Evolutionary conservation across 768 basidiomycete species (phyloP), one percentile per base, ranked within the genome.

Genomic region (Tephrocybe sp.): DNA sequence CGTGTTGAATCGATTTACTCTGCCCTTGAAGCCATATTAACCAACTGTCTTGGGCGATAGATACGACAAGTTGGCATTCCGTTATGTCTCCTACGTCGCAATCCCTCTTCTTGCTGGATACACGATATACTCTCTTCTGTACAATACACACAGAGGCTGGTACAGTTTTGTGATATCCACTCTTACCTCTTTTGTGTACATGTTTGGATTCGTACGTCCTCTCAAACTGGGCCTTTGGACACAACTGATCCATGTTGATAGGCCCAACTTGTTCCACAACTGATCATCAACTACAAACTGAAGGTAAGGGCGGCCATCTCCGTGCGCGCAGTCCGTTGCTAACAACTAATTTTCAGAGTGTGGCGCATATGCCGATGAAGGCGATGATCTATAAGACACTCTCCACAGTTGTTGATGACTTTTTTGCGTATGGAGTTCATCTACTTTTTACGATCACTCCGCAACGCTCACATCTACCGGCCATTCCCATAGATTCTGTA

Each of bases 291-390:
- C 72, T 97, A 95, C 73, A 96, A 96, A 69, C 79, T 98, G 53
- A 94, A 94, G 87, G 86, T 87, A 7, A 58, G 54, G 71, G 78
- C 44, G 53, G 65, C 13, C 30, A 53, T 48, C 42, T 34, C 63
- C 45, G 49, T n/a, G n/a, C 53, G 52, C 36, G n/a, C 52, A 14
- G 19, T 10, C 32, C 30, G 49, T 53, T 23, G 34, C 45, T 49
- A 39, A 50, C 16, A 13, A 54, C 31, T 44, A 49, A 13, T 35
- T 39, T 39, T 34, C 71, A 94, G 88, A 92, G 88, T 66, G 94
- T 97, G 32, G 89, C 96, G 39, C 96, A 98, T 66, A 93, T 98
- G 87, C 95, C 95, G 16, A 95, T 97, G 87, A 97, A 95, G 67
- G 89, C 95, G 3, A 93, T 98, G 91, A 85, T 94, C 59, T 96